Evolutionary conservation across 768 basidiomycete genomes (phyloP), one percentile per base, ranked within the genome.

Genomic region (Mycena latifolia): DNA sequence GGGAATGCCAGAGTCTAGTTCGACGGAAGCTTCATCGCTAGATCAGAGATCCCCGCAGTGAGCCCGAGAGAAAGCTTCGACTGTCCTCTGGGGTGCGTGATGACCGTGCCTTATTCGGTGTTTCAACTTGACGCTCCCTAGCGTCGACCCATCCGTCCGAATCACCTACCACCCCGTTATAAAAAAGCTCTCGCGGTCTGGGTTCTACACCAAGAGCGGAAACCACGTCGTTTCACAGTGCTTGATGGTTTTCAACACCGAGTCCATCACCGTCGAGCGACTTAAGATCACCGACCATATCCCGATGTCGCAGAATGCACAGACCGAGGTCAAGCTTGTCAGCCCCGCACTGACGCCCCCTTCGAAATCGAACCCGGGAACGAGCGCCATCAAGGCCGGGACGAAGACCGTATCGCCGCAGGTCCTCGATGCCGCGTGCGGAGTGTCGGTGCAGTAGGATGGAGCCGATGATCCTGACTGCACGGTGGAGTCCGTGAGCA

Each of bases 1-100:
- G 88, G 88, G 0, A 67, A 72, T 0, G 83, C 84, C 0, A 85
- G 81, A 65, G 80, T 88, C 0, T 89, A 87, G 70, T 78, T 89
- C 33, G 85, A 89, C 71, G 85, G 85, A 33, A 83, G 82, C 61
- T 88, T 86, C 71, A 85, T 89, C 17, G 79, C 88, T 11, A 81
- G 79, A 63, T 83, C 85, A 0, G 59, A 75, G 6, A 75, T 89
- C 7, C 78, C 80, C 1, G 65, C 76, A 15, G 80, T 84, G 12
- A 81, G 80, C 47, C 81, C 82, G 9, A 74, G 80, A 41, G 84
- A 85, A 63, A 80, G 70, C 31, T 85, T 85, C 60, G 80, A 82
- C 50, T 84, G 81, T 72, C 77, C 46, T n/a, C n/a, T n/a, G n/a
- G n/a, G n/a, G n/a, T n/a, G n/a, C n/a, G n/a, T n/a, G n/a, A n/a